Conservation (phyloP, 2,329 filamentous ascomycete genomes). For the Aspergillus sp. region DNA sequence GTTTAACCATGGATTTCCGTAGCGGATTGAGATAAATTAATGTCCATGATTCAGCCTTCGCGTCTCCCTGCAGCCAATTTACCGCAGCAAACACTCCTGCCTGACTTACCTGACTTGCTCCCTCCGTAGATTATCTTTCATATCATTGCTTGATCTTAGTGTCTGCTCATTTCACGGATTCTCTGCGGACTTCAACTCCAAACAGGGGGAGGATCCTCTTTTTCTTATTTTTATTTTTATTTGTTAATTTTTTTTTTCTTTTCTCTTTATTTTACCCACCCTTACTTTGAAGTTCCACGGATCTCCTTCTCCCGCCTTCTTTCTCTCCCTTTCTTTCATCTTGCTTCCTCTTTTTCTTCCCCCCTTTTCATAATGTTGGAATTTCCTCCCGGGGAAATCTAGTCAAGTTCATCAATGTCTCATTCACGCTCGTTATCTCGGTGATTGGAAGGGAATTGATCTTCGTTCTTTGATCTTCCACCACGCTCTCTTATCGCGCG, state of each 20-base stretch:
- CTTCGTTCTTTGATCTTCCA: neutral
- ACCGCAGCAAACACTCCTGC: too few species aligned
- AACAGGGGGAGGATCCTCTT: neutral
- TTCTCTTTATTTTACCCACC: neutral
- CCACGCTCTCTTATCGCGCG: neutral
- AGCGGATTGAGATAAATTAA: too few species aligned
- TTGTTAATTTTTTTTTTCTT: too few species aligned
- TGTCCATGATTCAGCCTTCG: too few species aligned
- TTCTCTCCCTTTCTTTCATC: constrained; percentile 2
- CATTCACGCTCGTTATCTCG: neutral
- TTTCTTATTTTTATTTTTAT: too few species aligned
- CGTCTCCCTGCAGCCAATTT: too few species aligned
- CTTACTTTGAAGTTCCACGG: neutral
- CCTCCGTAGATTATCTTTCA: too few species aligned
- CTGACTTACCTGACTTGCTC: too few species aligned
- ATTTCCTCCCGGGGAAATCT: neutral
- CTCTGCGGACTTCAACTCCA: neutral
- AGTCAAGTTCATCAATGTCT: neutral
- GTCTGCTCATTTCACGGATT: neutral
- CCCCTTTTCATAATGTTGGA: neutral
- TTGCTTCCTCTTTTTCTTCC: neutral
- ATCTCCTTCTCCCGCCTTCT: constrained; percentile 1
- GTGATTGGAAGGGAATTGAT: neutral
- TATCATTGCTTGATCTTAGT: too few species aligned
- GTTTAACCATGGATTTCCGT: too few species aligned